A percentile compares a stretch with the other conserved stretches of the same genome.
Evolutionary conservation across 768 basidiomycete species (phyloP).

Genomic region (Tephrocybe sp.): DNA sequence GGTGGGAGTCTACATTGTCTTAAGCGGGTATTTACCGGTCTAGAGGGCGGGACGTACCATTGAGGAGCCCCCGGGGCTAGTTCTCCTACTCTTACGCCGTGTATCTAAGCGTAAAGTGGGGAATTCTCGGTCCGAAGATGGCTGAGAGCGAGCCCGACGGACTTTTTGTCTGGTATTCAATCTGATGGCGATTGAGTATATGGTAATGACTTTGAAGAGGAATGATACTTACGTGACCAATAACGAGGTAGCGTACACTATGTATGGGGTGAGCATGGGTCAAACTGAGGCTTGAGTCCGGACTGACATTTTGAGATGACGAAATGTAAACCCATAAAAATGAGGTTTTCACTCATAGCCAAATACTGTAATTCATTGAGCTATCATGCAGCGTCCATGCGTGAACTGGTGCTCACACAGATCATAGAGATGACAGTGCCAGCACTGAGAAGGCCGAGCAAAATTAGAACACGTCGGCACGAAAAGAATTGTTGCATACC

Average conservation of each 20-base stretch:
- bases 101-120: constrained; percentile 7
- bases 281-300: too few relatives aligned
- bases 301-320: constrained; percentile 39
- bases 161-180: constrained; percentile 24
- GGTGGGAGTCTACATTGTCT: not conserved
- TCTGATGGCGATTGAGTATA: constrained; percentile 2
- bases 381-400: not conserved
- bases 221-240: constrained; percentile 17
- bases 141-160: constrained; percentile 14
- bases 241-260: constrained; percentile 28
- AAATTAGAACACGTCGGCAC: not conserved
- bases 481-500: constrained; percentile 22
- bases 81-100: not conserved
- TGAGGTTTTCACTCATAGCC: constrained; percentile 24
- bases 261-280: not conserved
- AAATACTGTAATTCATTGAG: not conserved
- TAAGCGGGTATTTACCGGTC: not conserved
- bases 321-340: constrained; percentile 43
- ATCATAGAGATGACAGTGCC: constrained; percentile 15
- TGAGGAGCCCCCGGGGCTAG: not conserved
- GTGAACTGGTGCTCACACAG: constrained; percentile 6
- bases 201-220: not conserved
- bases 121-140: constrained; percentile 5
- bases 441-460: not conserved
- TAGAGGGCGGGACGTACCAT: not conserved